phyloP scores from a whole-genome alignment of 371 early-diverging fungal genomes.

The Apophysomyces elegans region DNA sequence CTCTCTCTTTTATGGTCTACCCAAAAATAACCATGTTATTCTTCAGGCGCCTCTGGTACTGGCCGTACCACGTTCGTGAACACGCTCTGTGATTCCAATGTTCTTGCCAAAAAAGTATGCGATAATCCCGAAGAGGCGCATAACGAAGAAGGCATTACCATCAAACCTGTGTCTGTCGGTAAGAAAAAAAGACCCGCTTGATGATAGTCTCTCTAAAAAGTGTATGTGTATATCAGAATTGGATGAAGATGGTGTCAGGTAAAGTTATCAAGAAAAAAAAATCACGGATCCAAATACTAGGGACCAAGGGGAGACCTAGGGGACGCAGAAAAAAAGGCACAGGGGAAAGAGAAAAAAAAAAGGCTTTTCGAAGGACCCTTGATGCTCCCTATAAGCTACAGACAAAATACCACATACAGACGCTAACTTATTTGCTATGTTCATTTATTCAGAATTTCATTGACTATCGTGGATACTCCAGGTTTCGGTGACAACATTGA shows the following conservation, averaged over 20 bases:
- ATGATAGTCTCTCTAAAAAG: background rate
- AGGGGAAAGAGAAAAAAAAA: constrained; percentile 14
- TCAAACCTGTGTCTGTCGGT: constrained; percentile 82
- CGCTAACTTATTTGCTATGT: constrained; percentile 1
- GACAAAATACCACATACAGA: background rate
- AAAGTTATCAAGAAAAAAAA: constrained; percentile 21
- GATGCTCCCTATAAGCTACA: constrained; percentile 3
- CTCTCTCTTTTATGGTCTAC: constrained; percentile 6
- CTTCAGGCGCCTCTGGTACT: constrained; percentile 85
- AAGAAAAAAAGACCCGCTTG: constrained; percentile 13
- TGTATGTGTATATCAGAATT: constrained; percentile 63
- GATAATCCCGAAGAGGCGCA: constrained; percentile 86
- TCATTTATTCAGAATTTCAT: constrained; percentile 52
- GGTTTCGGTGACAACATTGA: constrained; percentile 96
- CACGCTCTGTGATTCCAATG: constrained; percentile 88
- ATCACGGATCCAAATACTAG: constrained; percentile 10
- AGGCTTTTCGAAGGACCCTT: constrained; percentile 9
- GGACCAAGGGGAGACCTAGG: constrained; percentile 9
- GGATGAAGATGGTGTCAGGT: constrained; percentile 92
- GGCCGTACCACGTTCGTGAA: constrained; percentile 99
- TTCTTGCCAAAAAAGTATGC: constrained; percentile 72
- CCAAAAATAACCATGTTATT: background rate
- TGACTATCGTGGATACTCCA: constrained; percentile 96
- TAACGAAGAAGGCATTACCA: constrained; percentile 91
- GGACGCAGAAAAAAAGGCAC: constrained; percentile 8